phyloP scores from a whole-genome alignment of 2,329 filamentous ascomycete species.

The Colletotrichum agaves region DNA sequence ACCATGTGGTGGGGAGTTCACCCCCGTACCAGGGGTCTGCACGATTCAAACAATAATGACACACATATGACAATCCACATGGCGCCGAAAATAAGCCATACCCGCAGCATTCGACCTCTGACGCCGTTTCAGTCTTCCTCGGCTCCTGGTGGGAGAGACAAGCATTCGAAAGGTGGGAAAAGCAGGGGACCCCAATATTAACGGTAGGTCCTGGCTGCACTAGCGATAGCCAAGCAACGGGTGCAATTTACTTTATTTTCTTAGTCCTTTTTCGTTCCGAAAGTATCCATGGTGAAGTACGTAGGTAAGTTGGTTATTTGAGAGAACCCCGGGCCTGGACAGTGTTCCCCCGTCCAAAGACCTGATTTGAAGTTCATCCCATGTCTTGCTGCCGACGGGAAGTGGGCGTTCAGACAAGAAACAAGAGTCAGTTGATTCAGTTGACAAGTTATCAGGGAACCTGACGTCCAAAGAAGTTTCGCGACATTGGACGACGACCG shows the following conservation, averaged over 20 bases:
- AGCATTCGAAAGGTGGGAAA: slow-evolving; percentile 1
- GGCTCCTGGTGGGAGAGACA: not conserved
- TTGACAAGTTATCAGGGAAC: slow-evolving; percentile 21
- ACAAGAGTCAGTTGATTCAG: slow-evolving; percentile 3
- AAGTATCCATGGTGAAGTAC: slow-evolving; percentile 1
- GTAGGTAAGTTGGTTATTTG: not conserved
- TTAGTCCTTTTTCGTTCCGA: not conserved
- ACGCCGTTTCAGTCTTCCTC: slow-evolving; percentile 23
- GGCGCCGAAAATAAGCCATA: slow-evolving; percentile 15
- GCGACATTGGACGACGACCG: not conserved
- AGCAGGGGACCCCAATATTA: not conserved
- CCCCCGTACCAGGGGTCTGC: slow-evolving; percentile 1
- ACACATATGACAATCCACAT: slow-evolving; percentile 26
- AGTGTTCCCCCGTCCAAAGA: slow-evolving; percentile 13
- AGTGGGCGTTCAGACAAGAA: not conserved
- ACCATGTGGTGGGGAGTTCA: not conserved
- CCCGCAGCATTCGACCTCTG: slow-evolving; percentile 20
- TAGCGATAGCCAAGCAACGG: slow-evolving; percentile 7
- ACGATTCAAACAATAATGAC: slow-evolving; percentile 32
- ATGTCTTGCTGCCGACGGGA: not conserved
- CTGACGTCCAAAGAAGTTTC: slow-evolving; percentile 7
- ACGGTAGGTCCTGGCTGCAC: not conserved
- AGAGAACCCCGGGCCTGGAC: not conserved
- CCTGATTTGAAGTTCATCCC: slow-evolving; percentile 2
- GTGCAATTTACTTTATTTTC: slow-evolving; percentile 19